Percentiles rank a stretch among this genome's conserved stretches.
Evolutionary conservation across 31 red algal species (phyloP).

Genomic region (Bonnemaisonia californica): DNA sequence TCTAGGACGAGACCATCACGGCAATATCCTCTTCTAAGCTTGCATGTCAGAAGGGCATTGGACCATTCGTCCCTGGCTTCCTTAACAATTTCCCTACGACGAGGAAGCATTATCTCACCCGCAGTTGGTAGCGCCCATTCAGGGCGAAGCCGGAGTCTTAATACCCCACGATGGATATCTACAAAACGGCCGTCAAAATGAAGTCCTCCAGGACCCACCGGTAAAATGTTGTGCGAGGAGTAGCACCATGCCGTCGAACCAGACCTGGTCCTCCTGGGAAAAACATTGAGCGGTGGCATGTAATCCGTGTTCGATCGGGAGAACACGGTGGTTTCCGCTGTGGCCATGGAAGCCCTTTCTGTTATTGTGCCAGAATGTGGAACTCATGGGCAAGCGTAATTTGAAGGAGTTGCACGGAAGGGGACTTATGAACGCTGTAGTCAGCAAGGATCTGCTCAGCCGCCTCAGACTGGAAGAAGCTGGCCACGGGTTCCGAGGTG

Average conservation of each 20-base stretch:
- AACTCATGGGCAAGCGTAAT: slow-evolving; percentile 58
- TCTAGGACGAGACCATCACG: slow-evolving; percentile 90
- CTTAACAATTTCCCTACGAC: slow-evolving; percentile 82
- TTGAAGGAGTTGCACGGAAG: slow-evolving; percentile 77
- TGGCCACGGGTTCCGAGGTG: no score
- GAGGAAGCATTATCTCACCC: slow-evolving; percentile 72
- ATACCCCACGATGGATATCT: slow-evolving; percentile 88
- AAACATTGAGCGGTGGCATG: slow-evolving; percentile 95
- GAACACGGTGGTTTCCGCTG: slow-evolving; percentile 91
- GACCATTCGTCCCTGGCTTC: slow-evolving; percentile 91
- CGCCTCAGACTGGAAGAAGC: no score
- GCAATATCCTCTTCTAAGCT: slow-evolving; percentile 85
- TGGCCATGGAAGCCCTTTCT: slow-evolving; percentile 83
- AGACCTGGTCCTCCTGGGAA: slow-evolving; percentile 95
- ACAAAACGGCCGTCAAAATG: slow-evolving; percentile 65
- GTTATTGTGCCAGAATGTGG: slow-evolving; percentile 80
- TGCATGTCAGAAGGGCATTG: slow-evolving; percentile 76
- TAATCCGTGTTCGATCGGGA: slow-evolving; percentile 94
- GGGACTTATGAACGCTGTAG: slow-evolving; percentile 89
- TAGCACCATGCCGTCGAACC: slow-evolving; percentile 83
- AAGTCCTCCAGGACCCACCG: slow-evolving; percentile 88
- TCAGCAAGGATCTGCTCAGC: slow-evolving; percentile 70
- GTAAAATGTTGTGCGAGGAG: slow-evolving; percentile 83
- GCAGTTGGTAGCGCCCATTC: slow-evolving; percentile 98
- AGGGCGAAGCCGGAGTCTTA: slow-evolving; percentile 98